Evolutionary conservation across 2,329 filamentous ascomycete species (phyloP), one percentile per base, ranked within the genome.

Genomic region (Sarocladiaceae sp.): DNA sequence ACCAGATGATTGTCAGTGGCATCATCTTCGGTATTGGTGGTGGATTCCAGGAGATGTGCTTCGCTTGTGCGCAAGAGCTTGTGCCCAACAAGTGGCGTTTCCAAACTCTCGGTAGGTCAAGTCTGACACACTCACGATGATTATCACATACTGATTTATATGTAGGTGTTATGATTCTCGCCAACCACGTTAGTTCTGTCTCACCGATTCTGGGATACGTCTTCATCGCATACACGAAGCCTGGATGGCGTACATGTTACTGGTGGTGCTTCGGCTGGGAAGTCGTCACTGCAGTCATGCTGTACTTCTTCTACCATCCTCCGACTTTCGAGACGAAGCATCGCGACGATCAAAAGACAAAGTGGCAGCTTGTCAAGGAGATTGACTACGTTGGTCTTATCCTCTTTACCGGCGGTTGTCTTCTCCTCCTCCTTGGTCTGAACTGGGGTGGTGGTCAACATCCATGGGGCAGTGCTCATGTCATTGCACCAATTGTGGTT

Each of bases 1-100:
- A 62, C 11, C 65, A 67, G 40, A 70, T 71, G 66, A 71, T 72
- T 46, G 63, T 62, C 4, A 64, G 64, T 28, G 67, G 68, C 18
- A 63, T 65, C 23, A 58, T 72, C 23, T 71, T 72, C 51, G 68
- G 69, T 11, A 59, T 64, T 12, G 68, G 68, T 2, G 65, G 64
- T 11, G 68, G 68, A 1, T 67, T 72, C 53, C 63, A 68, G 28
- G 69, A 72, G 53, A 70, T 70, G 68, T 61, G 64, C 4, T 71
- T 68, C 54, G 67, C 57, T 8, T 60, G 58, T 33, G 57, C 59
- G 6, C 57, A 67, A 55, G 69, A 70, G 55, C 63, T 70, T 26
- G 66, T 33, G 29, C 29, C 29, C 10, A 33, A 33, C 29, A 63
- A 61, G 50, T 64, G 62, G 39, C 62, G 67, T 13, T 64, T 67